Conservation (phyloP, 345 rosid genomes). For the Euphorbia peplus region DNA sequence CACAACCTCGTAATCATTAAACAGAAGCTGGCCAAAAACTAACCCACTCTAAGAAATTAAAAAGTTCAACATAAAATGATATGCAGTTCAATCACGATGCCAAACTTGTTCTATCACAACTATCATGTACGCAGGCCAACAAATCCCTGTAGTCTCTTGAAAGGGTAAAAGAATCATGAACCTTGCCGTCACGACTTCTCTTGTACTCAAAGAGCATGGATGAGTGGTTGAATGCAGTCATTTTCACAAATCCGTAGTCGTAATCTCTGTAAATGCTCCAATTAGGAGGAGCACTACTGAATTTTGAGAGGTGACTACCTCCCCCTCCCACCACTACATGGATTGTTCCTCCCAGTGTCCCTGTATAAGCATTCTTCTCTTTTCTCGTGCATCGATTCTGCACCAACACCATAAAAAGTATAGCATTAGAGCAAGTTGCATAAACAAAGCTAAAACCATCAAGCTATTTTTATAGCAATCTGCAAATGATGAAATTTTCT, state of each 20-base stretch:
- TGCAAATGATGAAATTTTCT: neutral
- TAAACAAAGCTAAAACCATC: neutral
- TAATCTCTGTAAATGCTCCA: conserved; percentile 81
- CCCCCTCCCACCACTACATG: conserved; percentile 90
- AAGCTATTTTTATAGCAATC: neutral
- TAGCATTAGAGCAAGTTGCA: neutral
- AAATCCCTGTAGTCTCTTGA: conserved; percentile 83
- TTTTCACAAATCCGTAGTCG: conserved; percentile 76
- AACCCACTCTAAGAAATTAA: neutral
- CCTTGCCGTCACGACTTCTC: conserved; percentile 71
- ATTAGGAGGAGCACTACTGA: conserved; percentile 42
- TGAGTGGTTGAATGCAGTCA: conserved; percentile 74
- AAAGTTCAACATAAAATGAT: neutral
- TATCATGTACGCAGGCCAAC: conserved; percentile 69
- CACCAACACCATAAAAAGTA: conserved; percentile 20
- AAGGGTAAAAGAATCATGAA: conserved; percentile 77
- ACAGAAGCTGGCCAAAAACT: neutral
- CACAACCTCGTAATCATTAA: too few relatives aligned
- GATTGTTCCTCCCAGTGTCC: conserved; percentile 66
- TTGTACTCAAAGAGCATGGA: conserved; percentile 83
- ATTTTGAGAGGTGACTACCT: conserved; percentile 64
- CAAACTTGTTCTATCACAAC: conserved; percentile 61
- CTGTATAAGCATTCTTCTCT: conserved; percentile 58
- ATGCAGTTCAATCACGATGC: conserved; percentile 48
- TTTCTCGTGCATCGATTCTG: conserved; percentile 65